These are phyloP conservation scores for Lathyrus sativus DNA, from an alignment of 306 rosid species.

Conservation along the genomic window DNA sequence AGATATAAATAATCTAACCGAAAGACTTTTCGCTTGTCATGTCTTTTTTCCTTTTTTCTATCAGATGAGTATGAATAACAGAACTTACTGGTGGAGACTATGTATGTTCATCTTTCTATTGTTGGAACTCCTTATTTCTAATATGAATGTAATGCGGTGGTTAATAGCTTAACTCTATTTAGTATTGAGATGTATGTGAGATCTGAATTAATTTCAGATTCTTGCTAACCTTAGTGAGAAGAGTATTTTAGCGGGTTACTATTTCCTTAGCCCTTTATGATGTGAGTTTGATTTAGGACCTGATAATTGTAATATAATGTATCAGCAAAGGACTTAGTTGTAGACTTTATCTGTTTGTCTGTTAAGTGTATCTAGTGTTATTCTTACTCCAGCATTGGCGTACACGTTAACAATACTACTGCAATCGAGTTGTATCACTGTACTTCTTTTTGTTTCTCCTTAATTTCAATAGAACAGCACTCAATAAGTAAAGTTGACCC, in stretches of 20 bases:
- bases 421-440: constrained; percentile 26
- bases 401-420: constrained; percentile 22
- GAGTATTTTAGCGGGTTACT: constrained; percentile 18
- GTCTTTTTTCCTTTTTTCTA: constrained; percentile 33
- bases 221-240: constrained; percentile 25
- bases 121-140: constrained; percentile 67
- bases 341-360: constrained; percentile 32
- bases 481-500: background rate
- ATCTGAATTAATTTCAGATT: constrained; percentile 24
- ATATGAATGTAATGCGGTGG: constrained; percentile 63
- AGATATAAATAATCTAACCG: constrained; percentile 45
- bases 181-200: constrained; percentile 34
- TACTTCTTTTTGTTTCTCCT: constrained; percentile 29
- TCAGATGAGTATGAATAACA: constrained; percentile 52
- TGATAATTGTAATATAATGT: constrained; percentile 25
- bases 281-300: constrained; percentile 36
- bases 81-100: constrained; percentile 62
- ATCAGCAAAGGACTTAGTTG: constrained; percentile 31
- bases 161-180: constrained; percentile 57
- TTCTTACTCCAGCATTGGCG: constrained; percentile 24
- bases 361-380: constrained; percentile 36
- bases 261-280: constrained; percentile 31
- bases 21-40: constrained; percentile 48
- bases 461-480: constrained; percentile 18
- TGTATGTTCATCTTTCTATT: constrained; percentile 52